phyloP scores from a whole-genome alignment of 2,329 filamentous ascomycete genomes.

The Alternaria gansuensis region DNA sequence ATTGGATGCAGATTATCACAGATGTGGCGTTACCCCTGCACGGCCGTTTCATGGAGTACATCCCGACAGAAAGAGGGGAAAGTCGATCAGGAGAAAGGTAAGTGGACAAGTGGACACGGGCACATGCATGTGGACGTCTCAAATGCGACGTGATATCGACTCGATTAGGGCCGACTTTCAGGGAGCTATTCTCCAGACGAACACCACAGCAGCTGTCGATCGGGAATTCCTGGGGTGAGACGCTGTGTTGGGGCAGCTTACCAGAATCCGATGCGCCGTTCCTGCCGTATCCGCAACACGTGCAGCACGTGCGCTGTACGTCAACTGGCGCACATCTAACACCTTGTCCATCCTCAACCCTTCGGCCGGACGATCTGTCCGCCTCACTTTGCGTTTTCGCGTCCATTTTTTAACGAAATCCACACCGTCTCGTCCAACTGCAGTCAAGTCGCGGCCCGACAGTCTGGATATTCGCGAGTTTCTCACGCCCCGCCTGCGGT shows the following conservation, averaged over 20 bases:
- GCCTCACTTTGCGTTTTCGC: background rate
- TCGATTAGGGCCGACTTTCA: constrained; percentile 4
- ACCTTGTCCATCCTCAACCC: background rate
- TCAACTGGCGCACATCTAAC: constrained; percentile 10
- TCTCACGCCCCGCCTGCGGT: background rate
- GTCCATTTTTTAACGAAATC: constrained; percentile 7
- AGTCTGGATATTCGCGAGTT: constrained; percentile 9
- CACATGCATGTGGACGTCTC: constrained; percentile 4
- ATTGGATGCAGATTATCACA: constrained; percentile 10
- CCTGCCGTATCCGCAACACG: constrained; percentile 15
- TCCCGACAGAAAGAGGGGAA: constrained; percentile 20
- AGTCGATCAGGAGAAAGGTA: constrained; percentile 17
- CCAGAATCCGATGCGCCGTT: constrained; percentile 18
- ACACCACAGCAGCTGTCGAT: constrained; percentile 8
- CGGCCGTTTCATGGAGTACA: constrained; percentile 18
- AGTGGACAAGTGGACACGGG: constrained; percentile 6
- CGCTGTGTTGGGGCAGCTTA: constrained; percentile 11
- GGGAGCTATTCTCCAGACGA: constrained; percentile 5
- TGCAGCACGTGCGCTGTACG: constrained; percentile 12
- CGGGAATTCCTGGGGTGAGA: constrained; percentile 2
- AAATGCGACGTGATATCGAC: background rate
- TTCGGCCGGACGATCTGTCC: constrained; percentile 5
- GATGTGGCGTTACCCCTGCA: constrained; percentile 19
- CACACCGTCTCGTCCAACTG: background rate
- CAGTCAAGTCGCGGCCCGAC: constrained; percentile 6